These are phyloP conservation scores for Endothia cerciana DNA, from an alignment of 2,329 filamentous ascomycete species.

Conservation along the genomic window DNA sequence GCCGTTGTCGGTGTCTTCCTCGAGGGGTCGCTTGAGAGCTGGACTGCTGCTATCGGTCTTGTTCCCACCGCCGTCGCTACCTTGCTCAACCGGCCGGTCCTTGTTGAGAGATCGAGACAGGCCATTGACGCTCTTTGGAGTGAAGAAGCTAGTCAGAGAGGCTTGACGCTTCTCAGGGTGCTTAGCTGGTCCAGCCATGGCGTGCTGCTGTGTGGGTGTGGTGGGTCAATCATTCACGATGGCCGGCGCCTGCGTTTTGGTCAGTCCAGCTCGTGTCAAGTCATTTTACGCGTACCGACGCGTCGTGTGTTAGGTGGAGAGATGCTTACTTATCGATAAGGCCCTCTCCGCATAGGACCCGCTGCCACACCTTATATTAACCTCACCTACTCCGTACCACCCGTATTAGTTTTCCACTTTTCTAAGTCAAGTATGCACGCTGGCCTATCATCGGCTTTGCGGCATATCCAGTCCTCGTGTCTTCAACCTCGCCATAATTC, in stretches of 20 bases:
- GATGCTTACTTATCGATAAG: conserved; percentile 13
- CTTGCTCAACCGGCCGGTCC: conserved; percentile 29
- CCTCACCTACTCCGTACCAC: conserved; percentile 2
- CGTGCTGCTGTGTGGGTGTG: conserved; percentile 9
- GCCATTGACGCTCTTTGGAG: conserved; percentile 60
- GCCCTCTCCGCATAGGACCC: not conserved
- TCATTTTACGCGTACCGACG: conserved; percentile 20
- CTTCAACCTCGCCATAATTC: not conserved
- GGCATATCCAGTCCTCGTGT: not conserved
- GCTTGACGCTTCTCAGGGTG: conserved; percentile 69
- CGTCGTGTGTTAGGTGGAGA: conserved; percentile 9
- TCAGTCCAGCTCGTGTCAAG: not conserved
- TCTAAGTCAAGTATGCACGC: not conserved
- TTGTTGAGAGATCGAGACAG: conserved; percentile 32
- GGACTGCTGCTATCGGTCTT: conserved; percentile 29
- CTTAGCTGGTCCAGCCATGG: conserved; percentile 46
- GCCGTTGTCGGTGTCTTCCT: conserved; percentile 49
- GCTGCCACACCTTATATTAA: conserved; percentile 1
- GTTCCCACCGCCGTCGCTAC: conserved; percentile 14
- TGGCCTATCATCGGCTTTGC: no score
- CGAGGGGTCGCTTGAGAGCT: conserved; percentile 55
- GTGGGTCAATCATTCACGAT: not conserved
- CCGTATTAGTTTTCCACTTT: not conserved
- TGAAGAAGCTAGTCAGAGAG: conserved; percentile 86
- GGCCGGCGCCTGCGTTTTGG: not conserved